A percentile compares a stretch with the other conserved stretches of the same genome.
Evolutionary conservation across 2,329 filamentous ascomycete genomes (phyloP).

Genomic region (Aspergillus tanneri): DNA sequence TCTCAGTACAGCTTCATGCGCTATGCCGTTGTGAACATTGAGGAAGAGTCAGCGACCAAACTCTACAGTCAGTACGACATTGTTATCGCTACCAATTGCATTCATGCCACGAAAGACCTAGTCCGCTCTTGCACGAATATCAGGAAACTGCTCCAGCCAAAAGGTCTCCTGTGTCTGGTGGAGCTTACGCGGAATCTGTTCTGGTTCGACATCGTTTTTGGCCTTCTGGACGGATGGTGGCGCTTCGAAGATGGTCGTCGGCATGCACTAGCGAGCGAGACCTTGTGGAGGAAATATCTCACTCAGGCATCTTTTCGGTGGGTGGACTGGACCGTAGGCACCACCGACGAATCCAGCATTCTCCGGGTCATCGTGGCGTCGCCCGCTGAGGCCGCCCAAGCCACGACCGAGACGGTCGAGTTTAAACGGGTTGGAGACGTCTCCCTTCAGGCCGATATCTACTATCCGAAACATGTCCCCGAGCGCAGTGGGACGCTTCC

Average conservation of each 20-base stretch:
- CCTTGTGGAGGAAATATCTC: no score
- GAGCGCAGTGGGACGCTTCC: slow-evolving; percentile 13
- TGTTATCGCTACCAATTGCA: slow-evolving; percentile 32
- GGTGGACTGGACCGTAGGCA: no score
- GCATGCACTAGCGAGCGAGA: no score
- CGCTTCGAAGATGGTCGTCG: no score
- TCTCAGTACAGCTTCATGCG: slow-evolving; percentile 30
- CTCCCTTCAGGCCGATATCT: not conserved
- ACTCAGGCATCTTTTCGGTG: no score
- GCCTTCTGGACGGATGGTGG: no score
- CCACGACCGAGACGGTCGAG: not conserved
- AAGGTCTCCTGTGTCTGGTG: no score
- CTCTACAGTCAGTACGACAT: slow-evolving; percentile 22
- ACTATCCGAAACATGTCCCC: not conserved
- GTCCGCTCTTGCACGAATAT: slow-evolving; percentile 19
- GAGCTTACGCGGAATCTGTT: no score
- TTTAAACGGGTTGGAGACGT: not conserved
- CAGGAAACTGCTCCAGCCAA: slow-evolving; percentile 24
- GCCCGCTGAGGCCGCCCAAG: no score
- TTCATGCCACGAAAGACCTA: slow-evolving; percentile 34
- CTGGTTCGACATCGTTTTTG: no score
- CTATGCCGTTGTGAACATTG: slow-evolving; percentile 34
- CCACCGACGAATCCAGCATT: no score
- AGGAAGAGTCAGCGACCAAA: slow-evolving; percentile 25
- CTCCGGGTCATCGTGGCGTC: no score